Evolutionary conservation across 1,139 yeast genomes (phyloP), one percentile per base, ranked within the genome.

Genomic region (Geotrichum candidum): DNA sequence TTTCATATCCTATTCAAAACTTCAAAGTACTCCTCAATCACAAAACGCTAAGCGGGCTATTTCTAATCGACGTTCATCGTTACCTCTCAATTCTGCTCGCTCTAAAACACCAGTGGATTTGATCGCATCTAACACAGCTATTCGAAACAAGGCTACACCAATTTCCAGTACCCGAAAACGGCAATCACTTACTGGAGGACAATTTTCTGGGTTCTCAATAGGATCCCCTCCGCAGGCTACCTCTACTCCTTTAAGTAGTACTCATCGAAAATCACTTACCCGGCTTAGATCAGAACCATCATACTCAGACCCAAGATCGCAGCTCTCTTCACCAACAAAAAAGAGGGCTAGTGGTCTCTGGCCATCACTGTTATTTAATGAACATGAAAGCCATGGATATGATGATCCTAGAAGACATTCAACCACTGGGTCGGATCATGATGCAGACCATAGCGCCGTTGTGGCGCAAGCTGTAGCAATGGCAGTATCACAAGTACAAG

Each of bases 1-100:
- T 15, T 69, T 68, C 58, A 68, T 69, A 31, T 51, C 64, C 3
- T 59, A 61, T 27, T 57, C 55, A 6, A 61, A 56, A 29, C 53
- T 61, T 5, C 23, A 48, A 6, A 51, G 18, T 25, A 22, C 58
- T 25, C 45, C 27, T 35, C 48, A 35, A 45, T 18, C 25, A 18
- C 41, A n/a, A 50, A 15, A 15, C n/a, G 9, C 29, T 23, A 31
- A 46, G 25, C 50, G 38, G 38, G 31, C n/a, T 4, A 18, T 29
- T 33, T 9, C 25, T 18, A 53, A 57, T 58, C 56, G 60, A 18
- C 52, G 53, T 2, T 15, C 53, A 9, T 58, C 60, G 6, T 27
- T 53, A 5, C 41, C 50, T 45, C 29, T 18, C n/a, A 33, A 51
- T 13, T 38, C 38, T 4, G 22, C 27, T 51, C 38, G 54, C 13